Percentiles rank a stretch among this genome's conserved stretches.
Conservation (phyloP, 495 filamentous ascomycete species). For the Pseudevernia furfuracea region DNA sequence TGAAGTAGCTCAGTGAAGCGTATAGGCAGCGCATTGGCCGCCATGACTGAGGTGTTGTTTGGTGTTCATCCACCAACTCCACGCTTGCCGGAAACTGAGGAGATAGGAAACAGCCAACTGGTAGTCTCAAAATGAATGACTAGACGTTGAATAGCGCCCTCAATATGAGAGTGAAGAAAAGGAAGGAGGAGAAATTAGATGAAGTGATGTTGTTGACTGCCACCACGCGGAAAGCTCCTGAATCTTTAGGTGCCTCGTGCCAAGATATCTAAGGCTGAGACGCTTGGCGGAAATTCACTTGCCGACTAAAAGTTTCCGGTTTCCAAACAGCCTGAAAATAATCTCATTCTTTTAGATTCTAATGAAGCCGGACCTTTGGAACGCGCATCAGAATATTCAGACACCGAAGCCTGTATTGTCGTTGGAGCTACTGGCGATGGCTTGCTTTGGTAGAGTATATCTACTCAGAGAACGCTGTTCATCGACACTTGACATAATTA, state of each 20-base stretch:
- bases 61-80: constrained; percentile 33
- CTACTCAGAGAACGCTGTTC: not conserved
- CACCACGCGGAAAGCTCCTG: constrained; percentile 18
- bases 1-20: constrained; percentile 90
- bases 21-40: constrained; percentile 60
- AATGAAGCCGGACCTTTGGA: too few species aligned
- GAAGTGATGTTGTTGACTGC: constrained; percentile 7
- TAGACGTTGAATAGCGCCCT: constrained; percentile 4
- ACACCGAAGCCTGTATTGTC: not conserved
- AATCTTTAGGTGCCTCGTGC: not conserved
- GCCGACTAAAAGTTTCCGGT: too few species aligned
- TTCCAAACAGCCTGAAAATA: too few species aligned
- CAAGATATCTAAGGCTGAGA: not conserved
- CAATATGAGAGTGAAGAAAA: not conserved
- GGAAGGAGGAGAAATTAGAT: constrained; percentile 1
- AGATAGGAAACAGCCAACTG: not conserved
- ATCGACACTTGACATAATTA: not conserved
- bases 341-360: too few species aligned
- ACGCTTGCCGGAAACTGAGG: constrained; percentile 13
- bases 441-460: not conserved
- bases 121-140: constrained; percentile 10
- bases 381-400: too few species aligned
- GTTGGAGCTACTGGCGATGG: not conserved
- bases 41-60: constrained; percentile 44
- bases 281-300: not conserved